Base-by-base conservation (phyloP, 495 filamentous ascomycete species). In the Platismatia glauca region DNA sequence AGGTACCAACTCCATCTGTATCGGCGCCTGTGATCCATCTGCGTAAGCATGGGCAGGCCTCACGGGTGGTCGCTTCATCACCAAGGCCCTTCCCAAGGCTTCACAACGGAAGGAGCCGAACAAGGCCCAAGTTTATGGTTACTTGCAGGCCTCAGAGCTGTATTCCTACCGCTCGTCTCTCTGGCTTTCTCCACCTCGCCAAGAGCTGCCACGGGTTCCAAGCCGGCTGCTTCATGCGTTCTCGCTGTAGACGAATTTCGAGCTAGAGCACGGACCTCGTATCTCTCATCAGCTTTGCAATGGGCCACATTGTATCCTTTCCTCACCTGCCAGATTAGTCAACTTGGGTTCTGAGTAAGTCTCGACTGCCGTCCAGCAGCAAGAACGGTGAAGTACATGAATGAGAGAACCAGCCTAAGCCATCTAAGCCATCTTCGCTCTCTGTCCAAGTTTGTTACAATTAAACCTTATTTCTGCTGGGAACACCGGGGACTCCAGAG, bases 1-100 rank as follows among this genome's bases (percentile, higher is more conserved):
- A 83, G 93, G 59, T 96, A 89, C 77, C 91, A 96, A 74, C 77
- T 96, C 67, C 90, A 95, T 79, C 68, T 96, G 13, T 96, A 93
- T 69, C 72, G 77, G 39, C 66, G 77, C 55, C 53, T 79, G 55
- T 66, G 55, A 68, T 53, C 0, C n/a, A 12, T 18, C 12, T n/a
- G 18, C 34, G 24, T 39, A 9, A 18, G 50, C 50, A 53, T 6
- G 50, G 50, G 33, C 16, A 8, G 50, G 50, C 29, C 29, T 53
- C 16, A 33, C 15, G 16, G 29, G 29, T 20, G 50, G 29, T 11
- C 24, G 3, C 29, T 53, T 33, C 50, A n/a, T n/a, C 29, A 20
- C 15, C 7, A 4, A 33, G 29, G 50, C n/a, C 50, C 6, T 53
- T 9, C 1, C 33, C 50, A 53, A 53, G 27, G 50, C 27, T 18